These are phyloP conservation scores for Microdochium nivale DNA, from an alignment of 2,329 filamentous ascomycete genomes.

Conservation along the genomic window DNA sequence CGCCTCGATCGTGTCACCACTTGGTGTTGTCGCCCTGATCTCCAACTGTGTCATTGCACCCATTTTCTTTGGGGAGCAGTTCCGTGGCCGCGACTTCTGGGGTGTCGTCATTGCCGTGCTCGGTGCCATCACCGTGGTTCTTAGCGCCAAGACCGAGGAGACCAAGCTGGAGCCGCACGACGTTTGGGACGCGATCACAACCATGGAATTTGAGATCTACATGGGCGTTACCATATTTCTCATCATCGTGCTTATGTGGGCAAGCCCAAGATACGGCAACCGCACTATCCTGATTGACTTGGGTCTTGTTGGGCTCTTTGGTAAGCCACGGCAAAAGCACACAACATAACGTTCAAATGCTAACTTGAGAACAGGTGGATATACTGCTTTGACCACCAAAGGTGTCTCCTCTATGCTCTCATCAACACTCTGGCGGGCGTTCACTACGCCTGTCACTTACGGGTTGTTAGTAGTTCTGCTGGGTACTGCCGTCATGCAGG, in stretches of 20 bases:
- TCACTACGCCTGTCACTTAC: slow-evolving; percentile 90
- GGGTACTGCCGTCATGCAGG: slow-evolving; percentile 86
- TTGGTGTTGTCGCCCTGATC: slow-evolving; percentile 92
- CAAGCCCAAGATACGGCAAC: slow-evolving; percentile 75
- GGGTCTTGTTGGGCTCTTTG: slow-evolving; percentile 86
- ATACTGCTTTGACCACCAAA: slow-evolving; percentile 94
- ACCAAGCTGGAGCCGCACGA: slow-evolving; percentile 85
- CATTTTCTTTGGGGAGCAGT: slow-evolving; percentile 83
- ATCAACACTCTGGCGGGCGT: slow-evolving; percentile 77
- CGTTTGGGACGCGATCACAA: slow-evolving; percentile 82
- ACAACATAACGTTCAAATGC: slow-evolving; percentile 4
- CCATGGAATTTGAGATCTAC: slow-evolving; percentile 86
- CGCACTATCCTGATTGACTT: slow-evolving; percentile 86
- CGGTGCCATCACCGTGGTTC: slow-evolving; percentile 84
- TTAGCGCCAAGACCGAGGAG: slow-evolving; percentile 84
- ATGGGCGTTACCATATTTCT: slow-evolving; percentile 65
- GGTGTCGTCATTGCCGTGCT: slow-evolving; percentile 81
- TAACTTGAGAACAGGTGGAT: slow-evolving; percentile 55
- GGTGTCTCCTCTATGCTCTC: slow-evolving; percentile 93
- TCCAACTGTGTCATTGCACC: slow-evolving; percentile 97
- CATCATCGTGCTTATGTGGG: slow-evolving; percentile 71
- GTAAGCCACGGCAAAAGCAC: slow-evolving; percentile 38
- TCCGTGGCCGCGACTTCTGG: slow-evolving; percentile 75
- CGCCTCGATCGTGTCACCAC: slow-evolving; percentile 90
- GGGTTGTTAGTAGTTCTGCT: slow-evolving; percentile 71